phyloP scores from a whole-genome alignment of 2,329 filamentous ascomycete species.

The Pezicula rhizophila region DNA sequence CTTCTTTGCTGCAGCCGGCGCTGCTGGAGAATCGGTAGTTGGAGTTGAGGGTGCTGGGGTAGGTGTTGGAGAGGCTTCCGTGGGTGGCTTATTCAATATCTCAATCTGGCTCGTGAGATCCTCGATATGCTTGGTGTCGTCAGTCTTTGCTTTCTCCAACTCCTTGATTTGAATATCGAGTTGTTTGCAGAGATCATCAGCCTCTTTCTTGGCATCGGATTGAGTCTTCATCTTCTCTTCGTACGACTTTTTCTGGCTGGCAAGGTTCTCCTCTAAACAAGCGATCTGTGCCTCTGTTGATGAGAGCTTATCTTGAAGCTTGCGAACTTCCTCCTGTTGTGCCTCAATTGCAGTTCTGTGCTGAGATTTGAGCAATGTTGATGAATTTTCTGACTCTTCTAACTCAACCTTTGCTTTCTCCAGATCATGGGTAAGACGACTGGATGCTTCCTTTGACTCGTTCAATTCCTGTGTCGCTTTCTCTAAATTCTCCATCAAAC shows the following conservation, averaged over 20 bases:
- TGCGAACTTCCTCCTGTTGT: conserved; percentile 20
- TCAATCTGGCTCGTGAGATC: conserved; percentile 18
- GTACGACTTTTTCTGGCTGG: conserved; percentile 15
- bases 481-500: conserved; percentile 46
- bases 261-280: conserved; percentile 15
- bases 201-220: conserved; percentile 13
- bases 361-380: neutral
- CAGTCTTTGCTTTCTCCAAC: conserved; percentile 13
- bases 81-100: conserved; percentile 11
- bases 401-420: conserved; percentile 13
- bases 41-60: neutral
- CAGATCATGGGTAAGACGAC: conserved; percentile 38
- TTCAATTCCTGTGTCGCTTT: conserved; percentile 50
- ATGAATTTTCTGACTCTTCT: conserved; percentile 10
- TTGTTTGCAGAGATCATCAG: conserved; percentile 12
- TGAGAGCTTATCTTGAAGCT: conserved; percentile 22
- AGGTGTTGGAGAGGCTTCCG: conserved; percentile 1
- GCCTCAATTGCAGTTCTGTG: conserved; percentile 1
- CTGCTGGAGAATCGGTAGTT: conserved; percentile 4
- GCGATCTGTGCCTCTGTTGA: conserved; percentile 18
- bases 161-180: conserved; percentile 19
- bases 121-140: conserved; percentile 16
- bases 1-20: conserved; percentile 43
- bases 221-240: conserved; percentile 12
- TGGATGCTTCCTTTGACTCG: conserved; percentile 65